Conservation (phyloP, 1,139 yeast genomes). For the Maudiozyma humilis region DNA sequence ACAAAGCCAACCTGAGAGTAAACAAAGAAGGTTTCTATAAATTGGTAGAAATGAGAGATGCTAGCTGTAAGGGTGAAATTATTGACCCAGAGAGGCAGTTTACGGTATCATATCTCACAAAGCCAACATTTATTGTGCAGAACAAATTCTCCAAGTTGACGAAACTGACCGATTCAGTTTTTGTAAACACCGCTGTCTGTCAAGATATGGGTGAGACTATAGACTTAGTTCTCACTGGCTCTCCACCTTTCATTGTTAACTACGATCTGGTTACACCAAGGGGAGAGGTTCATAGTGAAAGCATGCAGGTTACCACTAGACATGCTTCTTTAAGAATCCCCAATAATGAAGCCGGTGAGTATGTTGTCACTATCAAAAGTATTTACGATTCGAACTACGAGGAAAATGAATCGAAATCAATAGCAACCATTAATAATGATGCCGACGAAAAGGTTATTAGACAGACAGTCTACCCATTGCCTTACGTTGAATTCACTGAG, state of each 20-base stretch:
- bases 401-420: slow-evolving; percentile 26
- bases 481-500: slow-evolving; percentile 45
- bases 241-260: slow-evolving; percentile 64
- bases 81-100: slow-evolving; percentile 32
- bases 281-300: slow-evolving; percentile 35
- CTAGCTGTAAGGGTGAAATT: slow-evolving; percentile 61
- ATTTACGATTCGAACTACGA: slow-evolving; percentile 64
- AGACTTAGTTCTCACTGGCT: slow-evolving; percentile 48
- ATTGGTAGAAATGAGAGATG: slow-evolving; percentile 51
- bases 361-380: slow-evolving; percentile 52
- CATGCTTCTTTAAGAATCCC: slow-evolving; percentile 40
- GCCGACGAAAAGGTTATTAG: slow-evolving; percentile 39
- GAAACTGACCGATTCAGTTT: slow-evolving; percentile 18
- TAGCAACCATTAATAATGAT: slow-evolving; percentile 19
- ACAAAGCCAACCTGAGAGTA: slow-evolving; percentile 38
- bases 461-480: slow-evolving; percentile 57
- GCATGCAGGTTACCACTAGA: slow-evolving; percentile 45
- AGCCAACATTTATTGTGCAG: slow-evolving; percentile 44
- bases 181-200: slow-evolving; percentile 37
- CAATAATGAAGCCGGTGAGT: slow-evolving; percentile 45
- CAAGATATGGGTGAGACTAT: slow-evolving; percentile 43
- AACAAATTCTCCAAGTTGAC: slow-evolving; percentile 28
- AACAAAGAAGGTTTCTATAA: slow-evolving; percentile 55
- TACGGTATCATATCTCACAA: slow-evolving; percentile 43
- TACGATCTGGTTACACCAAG: slow-evolving; percentile 59